A percentile compares a stretch with the other conserved stretches of the same genome.
These are phyloP conservation scores for Chaetomiaceae sp. DNA, from an alignment of 2,329 filamentous ascomycete species.

Conservation along the genomic window DNA sequence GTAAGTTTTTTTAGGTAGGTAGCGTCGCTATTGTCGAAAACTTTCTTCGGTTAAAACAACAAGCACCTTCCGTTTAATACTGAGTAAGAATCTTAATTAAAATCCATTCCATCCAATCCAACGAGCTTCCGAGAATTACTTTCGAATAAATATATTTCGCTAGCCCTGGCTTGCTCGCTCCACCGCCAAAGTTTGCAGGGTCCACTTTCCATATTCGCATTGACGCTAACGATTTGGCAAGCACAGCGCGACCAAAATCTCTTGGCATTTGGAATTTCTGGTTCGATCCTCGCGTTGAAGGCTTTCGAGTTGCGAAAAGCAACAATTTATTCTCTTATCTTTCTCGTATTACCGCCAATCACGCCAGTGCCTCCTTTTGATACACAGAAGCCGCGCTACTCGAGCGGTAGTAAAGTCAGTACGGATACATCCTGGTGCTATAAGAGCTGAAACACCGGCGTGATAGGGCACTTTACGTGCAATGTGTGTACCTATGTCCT, in stretches of 20 bases:
- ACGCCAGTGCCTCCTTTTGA: too few relatives aligned
- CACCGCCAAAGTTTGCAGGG: background rate
- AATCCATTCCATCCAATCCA: conserved; percentile 18
- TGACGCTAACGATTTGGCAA: background rate
- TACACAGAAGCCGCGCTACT: too few relatives aligned
- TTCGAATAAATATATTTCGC: conserved; percentile 18
- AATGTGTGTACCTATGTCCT: background rate
- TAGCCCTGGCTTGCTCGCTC: conserved; percentile 7
- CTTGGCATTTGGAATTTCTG: too few relatives aligned
- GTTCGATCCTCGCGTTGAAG: too few relatives aligned
- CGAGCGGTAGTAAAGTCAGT: too few relatives aligned
- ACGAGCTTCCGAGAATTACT: conserved; percentile 21
- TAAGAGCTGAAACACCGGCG: background rate
- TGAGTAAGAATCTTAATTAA: conserved; percentile 24
- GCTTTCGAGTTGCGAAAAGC: too few relatives aligned
- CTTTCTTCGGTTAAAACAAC: conserved; percentile 25
- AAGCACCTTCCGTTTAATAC: conserved; percentile 22
- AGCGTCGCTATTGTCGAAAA: conserved; percentile 16
- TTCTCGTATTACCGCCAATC: too few relatives aligned
- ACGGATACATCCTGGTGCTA: too few relatives aligned
- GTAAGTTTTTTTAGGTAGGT: conserved; percentile 5
- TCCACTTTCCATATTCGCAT: conserved; percentile 1
- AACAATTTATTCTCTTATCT: too few relatives aligned
- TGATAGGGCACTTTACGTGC: conserved; percentile 4
- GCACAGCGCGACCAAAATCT: too few relatives aligned